Base-by-base conservation (phyloP, 805 yeast species). In the Cyberlindnera japonica region DNA sequence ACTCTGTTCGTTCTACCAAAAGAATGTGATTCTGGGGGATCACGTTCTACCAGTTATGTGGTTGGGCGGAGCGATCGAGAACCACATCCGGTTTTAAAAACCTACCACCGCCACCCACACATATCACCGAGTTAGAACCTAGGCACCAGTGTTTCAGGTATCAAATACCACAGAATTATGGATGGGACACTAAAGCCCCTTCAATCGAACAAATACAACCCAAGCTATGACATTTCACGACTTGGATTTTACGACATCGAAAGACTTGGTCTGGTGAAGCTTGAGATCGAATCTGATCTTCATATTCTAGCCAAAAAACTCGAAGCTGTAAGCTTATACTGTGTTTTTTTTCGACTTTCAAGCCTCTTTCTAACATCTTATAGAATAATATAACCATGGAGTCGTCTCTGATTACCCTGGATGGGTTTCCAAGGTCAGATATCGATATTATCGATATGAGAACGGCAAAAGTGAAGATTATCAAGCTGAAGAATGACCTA, bases 361-460 rank as follows among this genome's bases (percentile, higher is more conserved):
- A 8, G 17, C 12, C 12, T 7, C 15, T 6, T 12, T 29, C 36
- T 38, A 35, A 34, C 33, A 25, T n/a, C 10, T 6, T 15, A 4
- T 52, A 63, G 42, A 76, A 77, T 47, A 62, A 68, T 11, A 78
- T 69, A 4, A 80, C 75, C 48, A 79, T 87, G 86, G 59, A 71
- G 18, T 80, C 90, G 2, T 68, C 79, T 0, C 61, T 91, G 43
- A 62, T 85, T 2, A 76, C 83, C 0, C 43, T 53, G 0, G 95
- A 91, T 54, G 96, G 97, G 16, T 91, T 76, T 53, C 99, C 99
- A 1, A 65, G 97, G 31, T 60, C 68, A 14, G 97, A 91, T 55
- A 71, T 91, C 20, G 95, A 91, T 53, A 83, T 91, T 5, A 77
- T 88, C 3, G 74, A 73, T 37, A 68, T 88, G 11, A 65, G 95